A percentile compares a stretch with the other conserved stretches of the same genome.
phyloP scores from a whole-genome alignment of 257 asterid genomes.

The Verbascum thapsus region DNA sequence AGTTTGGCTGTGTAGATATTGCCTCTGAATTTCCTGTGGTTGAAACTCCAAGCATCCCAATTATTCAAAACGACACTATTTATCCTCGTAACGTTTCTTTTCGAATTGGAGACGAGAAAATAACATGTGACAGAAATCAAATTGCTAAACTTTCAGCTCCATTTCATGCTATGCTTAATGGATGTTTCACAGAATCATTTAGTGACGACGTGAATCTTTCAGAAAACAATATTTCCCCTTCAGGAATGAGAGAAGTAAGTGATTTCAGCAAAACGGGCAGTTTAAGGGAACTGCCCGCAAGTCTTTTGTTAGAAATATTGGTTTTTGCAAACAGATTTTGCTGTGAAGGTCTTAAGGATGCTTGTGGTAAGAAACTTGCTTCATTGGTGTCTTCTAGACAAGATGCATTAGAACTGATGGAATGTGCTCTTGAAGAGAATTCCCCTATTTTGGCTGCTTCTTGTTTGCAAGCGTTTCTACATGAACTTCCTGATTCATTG shows the following conservation, averaged over 20 bases:
- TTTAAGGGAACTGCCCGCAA: constrained; percentile 52
- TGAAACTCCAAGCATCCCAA: constrained; percentile 31
- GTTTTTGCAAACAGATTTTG: constrained; percentile 92
- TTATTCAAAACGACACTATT: constrained; percentile 13
- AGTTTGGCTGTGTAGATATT: constrained; percentile 68
- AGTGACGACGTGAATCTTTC: constrained; percentile 83
- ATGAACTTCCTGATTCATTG: constrained; percentile 72
- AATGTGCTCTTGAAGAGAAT: constrained; percentile 85
- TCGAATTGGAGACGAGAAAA: constrained; percentile 67
- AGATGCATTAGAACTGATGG: constrained; percentile 88
- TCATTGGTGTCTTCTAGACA: constrained; percentile 68
- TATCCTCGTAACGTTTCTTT: constrained; percentile 56
- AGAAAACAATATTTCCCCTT: constrained; percentile 72
- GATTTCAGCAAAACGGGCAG: constrained; percentile 63
- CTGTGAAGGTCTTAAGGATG: constrained; percentile 88
- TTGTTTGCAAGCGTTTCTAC: constrained; percentile 84
- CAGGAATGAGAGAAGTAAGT: constrained; percentile 64
- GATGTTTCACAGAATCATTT: constrained; percentile 78
- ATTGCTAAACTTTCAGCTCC: constrained; percentile 88
- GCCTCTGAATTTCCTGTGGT: constrained; percentile 65
- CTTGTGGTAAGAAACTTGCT: constrained; percentile 88
- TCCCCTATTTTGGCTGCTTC: constrained; percentile 87
- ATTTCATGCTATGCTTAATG: constrained; percentile 89
- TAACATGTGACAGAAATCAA: constrained; percentile 69
- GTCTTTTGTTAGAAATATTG: constrained; percentile 80